Evolutionary conservation across 1,139 yeast genomes (phyloP).

Genomic region (Magnusiomyces tetraspermus): DNA sequence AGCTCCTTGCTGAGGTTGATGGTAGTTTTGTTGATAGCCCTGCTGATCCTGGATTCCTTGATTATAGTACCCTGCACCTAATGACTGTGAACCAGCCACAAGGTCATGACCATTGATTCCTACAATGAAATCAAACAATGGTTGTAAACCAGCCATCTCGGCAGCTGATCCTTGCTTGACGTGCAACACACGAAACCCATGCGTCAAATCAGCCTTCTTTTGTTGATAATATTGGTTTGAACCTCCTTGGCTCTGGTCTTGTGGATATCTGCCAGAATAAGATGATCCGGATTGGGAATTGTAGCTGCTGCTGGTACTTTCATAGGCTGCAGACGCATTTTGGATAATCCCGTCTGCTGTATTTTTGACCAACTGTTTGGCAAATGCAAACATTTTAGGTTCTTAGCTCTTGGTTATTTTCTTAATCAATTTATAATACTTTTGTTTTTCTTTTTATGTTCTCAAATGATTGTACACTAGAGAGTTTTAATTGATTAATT

Average conservation of each 20-base stretch:
- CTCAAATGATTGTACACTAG: not conserved
- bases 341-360: slow-evolving; percentile 42
- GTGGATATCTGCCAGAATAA: slow-evolving; percentile 21
- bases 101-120: slow-evolving; percentile 65
- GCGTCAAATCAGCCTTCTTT: slow-evolving; percentile 26
- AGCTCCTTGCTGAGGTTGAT: not conserved
- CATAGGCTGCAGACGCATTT: slow-evolving; percentile 8
- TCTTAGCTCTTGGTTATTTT: not conserved
- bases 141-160: slow-evolving; percentile 49
- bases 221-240: slow-evolving; percentile 32
- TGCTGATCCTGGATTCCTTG: not conserved
- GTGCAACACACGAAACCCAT: slow-evolving; percentile 49
- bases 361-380: slow-evolving; percentile 70
- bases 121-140: slow-evolving; percentile 80
- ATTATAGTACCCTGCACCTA: no score
- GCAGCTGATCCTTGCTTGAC: slow-evolving; percentile 40
- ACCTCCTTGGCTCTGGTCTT: slow-evolving; percentile 32
- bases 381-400: slow-evolving; percentile 74
- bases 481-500: not conserved
- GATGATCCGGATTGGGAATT: no score
- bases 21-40: not conserved
- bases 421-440: not conserved
- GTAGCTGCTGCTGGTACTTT: not conserved
- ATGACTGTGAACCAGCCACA: slow-evolving; percentile 5
- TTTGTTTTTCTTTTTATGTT: no score